Evolutionary conservation across 2,329 filamentous ascomycete species (phyloP).

Genomic region (Aureobasidium leucospermi): DNA sequence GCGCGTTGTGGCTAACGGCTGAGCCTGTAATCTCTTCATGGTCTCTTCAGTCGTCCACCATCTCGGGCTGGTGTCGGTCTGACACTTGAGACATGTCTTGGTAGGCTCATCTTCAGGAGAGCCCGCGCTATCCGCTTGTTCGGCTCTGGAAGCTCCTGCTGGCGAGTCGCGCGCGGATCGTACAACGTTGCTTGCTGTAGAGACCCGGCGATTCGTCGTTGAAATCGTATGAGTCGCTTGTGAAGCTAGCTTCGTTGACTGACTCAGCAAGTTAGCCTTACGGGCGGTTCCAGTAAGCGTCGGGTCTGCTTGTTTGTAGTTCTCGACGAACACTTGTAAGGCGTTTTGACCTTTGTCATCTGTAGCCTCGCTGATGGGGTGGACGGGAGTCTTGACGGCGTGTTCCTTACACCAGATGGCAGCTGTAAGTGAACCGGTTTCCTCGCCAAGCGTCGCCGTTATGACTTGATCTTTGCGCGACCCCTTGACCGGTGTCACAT

Average conservation of each 20-base stretch:
- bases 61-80: constrained; percentile 63
- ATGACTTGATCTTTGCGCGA: constrained; percentile 74
- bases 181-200: constrained; percentile 27
- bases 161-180: constrained; percentile 27
- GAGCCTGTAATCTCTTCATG: neutral
- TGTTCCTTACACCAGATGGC: constrained; percentile 91
- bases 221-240: constrained; percentile 25
- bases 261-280: constrained; percentile 73
- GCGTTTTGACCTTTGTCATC: constrained; percentile 68
- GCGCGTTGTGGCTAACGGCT: neutral
- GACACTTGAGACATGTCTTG: constrained; percentile 38
- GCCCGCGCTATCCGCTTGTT: constrained; percentile 21
- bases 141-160: constrained; percentile 23
- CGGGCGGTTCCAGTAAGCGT: constrained; percentile 85
- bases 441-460: constrained; percentile 72
- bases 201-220: constrained; percentile 32
- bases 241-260: constrained; percentile 50
- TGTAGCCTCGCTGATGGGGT: constrained; percentile 70
- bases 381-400: constrained; percentile 59
- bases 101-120: constrained; percentile 28
- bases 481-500: constrained; percentile 81
- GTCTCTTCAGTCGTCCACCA: constrained; percentile 30
- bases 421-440: constrained; percentile 77
- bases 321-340: constrained; percentile 77
- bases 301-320: constrained; percentile 91